Evolutionary conservation across 108 stramenopile genomes (phyloP), one percentile per base, ranked within the genome.

Genomic region (Fistulifera pelliculosa): DNA sequence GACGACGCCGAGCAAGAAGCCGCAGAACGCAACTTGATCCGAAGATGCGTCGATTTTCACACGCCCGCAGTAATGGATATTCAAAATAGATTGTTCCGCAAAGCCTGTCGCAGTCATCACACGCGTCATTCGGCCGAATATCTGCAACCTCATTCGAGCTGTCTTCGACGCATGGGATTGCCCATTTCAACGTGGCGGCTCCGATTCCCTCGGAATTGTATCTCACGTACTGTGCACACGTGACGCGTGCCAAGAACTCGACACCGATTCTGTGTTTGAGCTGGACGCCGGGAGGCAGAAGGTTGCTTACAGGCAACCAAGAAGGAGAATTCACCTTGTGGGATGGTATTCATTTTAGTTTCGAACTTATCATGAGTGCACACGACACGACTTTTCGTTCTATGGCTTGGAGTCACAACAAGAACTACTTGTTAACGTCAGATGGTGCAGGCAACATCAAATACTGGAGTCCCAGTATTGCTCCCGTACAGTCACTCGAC

Each of bases 281-380:
- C 49, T 93, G 87, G 87, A 89, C 91, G 16, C 91, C 91, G 7
- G 91, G 91, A 19, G 91, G 90, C n/a, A 64, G 91, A 23, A 72
- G 87, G 38, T 66, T 89, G 15, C 60, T 89, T 42, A 89, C 87
- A 1, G 91, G 87, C 39, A 89, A 93, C 60, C 81, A 82, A 74
- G 85, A 93, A 55, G 87, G 87, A 40, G 87, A 93, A 66, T 89
- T 93, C 58, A 88, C 87, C 2, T 55, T 96, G n/a, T 96, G 95
- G 95, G 87, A 92, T 58, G 92, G 93, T 14, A 75, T 81, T 49
- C 83, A 77, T 23, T 96, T 92, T 74, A 75, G 74, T 22, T 93
- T 91, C 64, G 92, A 96, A 68, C 62, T 86, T 0, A 84, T 90
- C 62, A 88, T 90, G 87, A 70, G 73, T 48, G 90, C 93, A 28